phyloP scores from a whole-genome alignment of 2,329 filamentous ascomycete species.

The Penicillium sp. region DNA sequence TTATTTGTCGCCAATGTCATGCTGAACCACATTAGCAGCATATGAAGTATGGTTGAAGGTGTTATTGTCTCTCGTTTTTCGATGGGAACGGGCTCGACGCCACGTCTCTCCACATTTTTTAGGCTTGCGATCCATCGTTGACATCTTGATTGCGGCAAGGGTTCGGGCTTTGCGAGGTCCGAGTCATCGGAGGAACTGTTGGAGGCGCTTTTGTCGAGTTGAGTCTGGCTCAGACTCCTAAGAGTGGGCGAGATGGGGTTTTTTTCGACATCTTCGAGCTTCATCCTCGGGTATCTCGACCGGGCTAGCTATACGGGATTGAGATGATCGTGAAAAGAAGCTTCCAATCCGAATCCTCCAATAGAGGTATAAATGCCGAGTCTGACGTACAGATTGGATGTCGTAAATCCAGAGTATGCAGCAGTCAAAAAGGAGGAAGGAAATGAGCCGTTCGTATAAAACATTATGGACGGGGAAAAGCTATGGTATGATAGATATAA shows the following conservation, averaged over 20 bases:
- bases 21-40: conserved; percentile 39
- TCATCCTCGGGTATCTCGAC: conserved; percentile 9
- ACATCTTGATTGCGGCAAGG: conserved; percentile 13
- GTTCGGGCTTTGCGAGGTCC: conserved; percentile 8
- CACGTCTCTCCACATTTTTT: conserved; percentile 25
- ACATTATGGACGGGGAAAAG: neutral
- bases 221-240: conserved; percentile 20
- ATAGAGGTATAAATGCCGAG: neutral
- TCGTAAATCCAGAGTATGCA: neutral
- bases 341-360: neutral
- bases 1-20: conserved; percentile 42
- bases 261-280: conserved; percentile 26
- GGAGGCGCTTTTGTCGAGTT: conserved; percentile 16
- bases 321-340: neutral
- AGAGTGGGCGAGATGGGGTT: conserved; percentile 21
- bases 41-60: conserved; percentile 26
- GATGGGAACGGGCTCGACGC: conserved; percentile 26
- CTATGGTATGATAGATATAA: conserved; percentile 22
- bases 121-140: conserved; percentile 23
- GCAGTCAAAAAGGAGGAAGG: neutral
- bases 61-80: conserved; percentile 27
- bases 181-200: neutral
- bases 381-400: neutral
- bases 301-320: neutral
- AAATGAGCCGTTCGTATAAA: neutral